phyloP scores from a whole-genome alignment of 495 filamentous ascomycete species.

The Thozetella sp. region DNA sequence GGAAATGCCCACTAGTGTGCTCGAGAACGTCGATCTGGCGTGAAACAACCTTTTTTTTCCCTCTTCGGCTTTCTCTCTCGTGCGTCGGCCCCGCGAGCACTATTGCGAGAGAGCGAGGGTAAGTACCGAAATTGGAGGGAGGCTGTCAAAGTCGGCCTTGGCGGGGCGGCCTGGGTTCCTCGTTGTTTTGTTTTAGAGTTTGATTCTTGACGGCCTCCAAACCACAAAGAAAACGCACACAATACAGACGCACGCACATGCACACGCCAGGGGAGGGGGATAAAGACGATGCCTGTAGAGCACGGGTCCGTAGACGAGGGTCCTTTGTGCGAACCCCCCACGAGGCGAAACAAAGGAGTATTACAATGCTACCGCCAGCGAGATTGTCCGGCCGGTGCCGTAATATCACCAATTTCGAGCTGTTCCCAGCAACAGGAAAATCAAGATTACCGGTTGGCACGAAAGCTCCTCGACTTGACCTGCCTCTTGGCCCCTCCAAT shows the following conservation, averaged over 20 bases:
- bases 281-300: too few species aligned
- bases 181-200: neutral
- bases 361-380: too few species aligned
- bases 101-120: neutral
- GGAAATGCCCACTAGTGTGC: too few species aligned
- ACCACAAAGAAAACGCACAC: too few species aligned
- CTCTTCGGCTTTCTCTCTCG: too few species aligned
- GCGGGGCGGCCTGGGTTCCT: neutral
- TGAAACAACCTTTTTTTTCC: neutral
- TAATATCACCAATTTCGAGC: neutral
- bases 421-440: neutral
- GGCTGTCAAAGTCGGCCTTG: too few species aligned
- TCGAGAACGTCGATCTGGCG: neutral
- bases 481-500: neutral
- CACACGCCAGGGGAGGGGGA: too few species aligned
- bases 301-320: too few species aligned
- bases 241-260: too few species aligned
- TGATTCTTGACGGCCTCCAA: neutral
- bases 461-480: neutral
- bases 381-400: too few species aligned
- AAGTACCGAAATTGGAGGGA: conserved; percentile 2
- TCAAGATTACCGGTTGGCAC: neutral
- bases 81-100: neutral
- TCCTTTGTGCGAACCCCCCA: too few species aligned
- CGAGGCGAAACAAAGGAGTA: too few species aligned